These are phyloP conservation scores for Wilhelminamyces savonicus DNA, from an alignment of 805 yeast species.

Conservation along the genomic window DNA sequence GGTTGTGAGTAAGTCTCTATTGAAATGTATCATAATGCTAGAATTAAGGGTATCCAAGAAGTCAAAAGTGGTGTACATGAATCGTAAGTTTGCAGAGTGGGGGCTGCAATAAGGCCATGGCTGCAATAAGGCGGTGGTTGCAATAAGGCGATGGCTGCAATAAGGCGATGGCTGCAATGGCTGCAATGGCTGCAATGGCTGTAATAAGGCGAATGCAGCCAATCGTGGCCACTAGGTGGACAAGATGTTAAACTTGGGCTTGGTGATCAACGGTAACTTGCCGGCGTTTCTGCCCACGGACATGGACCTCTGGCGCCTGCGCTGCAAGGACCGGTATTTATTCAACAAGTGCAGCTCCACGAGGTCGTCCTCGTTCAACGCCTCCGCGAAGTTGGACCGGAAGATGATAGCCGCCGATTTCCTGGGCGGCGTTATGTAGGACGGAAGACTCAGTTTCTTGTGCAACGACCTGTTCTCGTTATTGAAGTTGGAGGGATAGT, in stretches of 20 bases:
- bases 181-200: no score
- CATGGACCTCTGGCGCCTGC: slow-evolving; percentile 10
- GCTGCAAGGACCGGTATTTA: slow-evolving; percentile 6
- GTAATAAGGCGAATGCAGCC: no score
- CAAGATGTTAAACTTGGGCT: slow-evolving; percentile 7
- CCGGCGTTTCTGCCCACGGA: slow-evolving; percentile 13
- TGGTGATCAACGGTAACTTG: slow-evolving; percentile 9
- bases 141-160: no score
- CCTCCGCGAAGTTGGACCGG: slow-evolving; percentile 2
- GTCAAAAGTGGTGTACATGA: no score
- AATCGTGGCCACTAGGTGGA: no score
- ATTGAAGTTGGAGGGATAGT: slow-evolving; percentile 9
- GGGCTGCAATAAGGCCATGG: no score
- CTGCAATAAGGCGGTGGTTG: no score
- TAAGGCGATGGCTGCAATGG: no score
- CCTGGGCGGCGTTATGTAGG: slow-evolving; percentile 13
- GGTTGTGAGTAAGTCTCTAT: no score
- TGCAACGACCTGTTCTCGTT: slow-evolving; percentile 9
- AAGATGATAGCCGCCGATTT: slow-evolving; percentile 8
- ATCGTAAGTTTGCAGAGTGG: no score
- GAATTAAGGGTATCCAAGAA: no score
- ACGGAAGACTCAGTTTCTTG: slow-evolving; percentile 9
- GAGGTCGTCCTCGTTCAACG: slow-evolving; percentile 7
- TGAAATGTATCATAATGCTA: no score
- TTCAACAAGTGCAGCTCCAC: slow-evolving; percentile 9